Conservation (phyloP, 257 asterid genomes). For the Solanum stenotomum region DNA sequence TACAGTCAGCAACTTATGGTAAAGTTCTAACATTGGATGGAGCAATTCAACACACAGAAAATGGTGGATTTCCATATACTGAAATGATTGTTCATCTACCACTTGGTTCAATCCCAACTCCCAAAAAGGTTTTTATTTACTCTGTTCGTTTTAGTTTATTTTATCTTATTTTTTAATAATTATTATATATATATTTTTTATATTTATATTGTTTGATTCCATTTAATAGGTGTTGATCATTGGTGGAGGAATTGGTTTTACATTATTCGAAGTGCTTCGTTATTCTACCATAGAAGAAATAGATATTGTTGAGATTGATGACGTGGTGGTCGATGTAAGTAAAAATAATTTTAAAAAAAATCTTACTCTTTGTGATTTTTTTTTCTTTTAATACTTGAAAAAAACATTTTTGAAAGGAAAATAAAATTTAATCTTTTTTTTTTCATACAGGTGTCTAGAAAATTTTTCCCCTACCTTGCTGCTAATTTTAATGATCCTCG, state of each 20-base stretch:
- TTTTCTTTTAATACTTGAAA: too few species aligned
- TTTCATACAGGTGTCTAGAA: not conserved
- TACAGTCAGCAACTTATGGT: constrained; percentile 13
- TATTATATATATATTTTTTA: too few species aligned
- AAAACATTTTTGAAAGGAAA: too few species aligned
- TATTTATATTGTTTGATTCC: not conserved
- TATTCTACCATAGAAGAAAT: not conserved
- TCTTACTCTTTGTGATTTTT: not conserved
- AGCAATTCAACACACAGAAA: constrained; percentile 15
- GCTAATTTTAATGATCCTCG: constrained; percentile 9
- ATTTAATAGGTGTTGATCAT: constrained; percentile 1
- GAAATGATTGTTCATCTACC: constrained; percentile 16
- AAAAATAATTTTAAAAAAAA: too few species aligned
- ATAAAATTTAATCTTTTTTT: too few species aligned
- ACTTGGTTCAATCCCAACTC: constrained; percentile 10
- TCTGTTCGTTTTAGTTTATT: not conserved
- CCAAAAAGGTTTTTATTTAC: not conserved
- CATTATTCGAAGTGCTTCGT: constrained; percentile 5
- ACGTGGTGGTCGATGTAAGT: constrained; percentile 6
- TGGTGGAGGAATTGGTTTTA: constrained; percentile 12
- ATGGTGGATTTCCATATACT: constrained; percentile 9
- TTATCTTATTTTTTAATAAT: not conserved
- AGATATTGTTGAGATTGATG: constrained; percentile 7
- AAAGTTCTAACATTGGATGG: constrained; percentile 13
- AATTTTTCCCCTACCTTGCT: not conserved